Conservation (phyloP, 1,284 basidiomycete species). For the Pseudozyma sp. region DNA sequence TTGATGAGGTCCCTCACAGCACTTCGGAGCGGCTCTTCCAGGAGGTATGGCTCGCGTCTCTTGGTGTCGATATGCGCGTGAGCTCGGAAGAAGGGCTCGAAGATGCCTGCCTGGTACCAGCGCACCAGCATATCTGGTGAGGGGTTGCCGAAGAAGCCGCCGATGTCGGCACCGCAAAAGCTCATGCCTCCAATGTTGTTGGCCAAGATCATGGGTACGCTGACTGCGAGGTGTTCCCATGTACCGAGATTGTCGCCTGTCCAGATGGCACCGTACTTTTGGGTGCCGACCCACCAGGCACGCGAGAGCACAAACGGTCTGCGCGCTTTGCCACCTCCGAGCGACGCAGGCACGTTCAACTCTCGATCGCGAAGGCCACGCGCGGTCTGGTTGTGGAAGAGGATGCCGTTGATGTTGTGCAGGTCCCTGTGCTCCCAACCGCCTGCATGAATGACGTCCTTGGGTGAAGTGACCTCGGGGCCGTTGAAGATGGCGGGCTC, state of each 20-base stretch:
- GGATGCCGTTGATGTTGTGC: conserved; percentile 81
- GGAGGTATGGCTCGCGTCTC: conserved; percentile 92
- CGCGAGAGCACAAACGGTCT: conserved; percentile 92
- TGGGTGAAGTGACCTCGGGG: conserved; percentile 96
- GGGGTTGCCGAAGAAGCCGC: conserved; percentile 98
- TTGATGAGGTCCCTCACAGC: conserved; percentile 83
- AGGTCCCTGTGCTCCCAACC: conserved; percentile 98
- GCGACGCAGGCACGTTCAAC: conserved; percentile 74
- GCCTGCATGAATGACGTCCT: conserved; percentile 88
- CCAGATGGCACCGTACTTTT: conserved; percentile 97
- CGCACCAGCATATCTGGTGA: conserved; percentile 91
- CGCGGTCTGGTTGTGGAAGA: conserved; percentile 81
- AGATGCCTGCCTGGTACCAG: conserved; percentile 96
- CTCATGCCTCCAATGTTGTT: conserved; percentile 93
- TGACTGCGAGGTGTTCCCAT: conserved; percentile 96
- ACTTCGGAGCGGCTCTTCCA: conserved; percentile 86
- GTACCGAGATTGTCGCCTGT: conserved; percentile 97
- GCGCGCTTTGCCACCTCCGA: conserved; percentile 69
- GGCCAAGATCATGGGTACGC: conserved; percentile 91
- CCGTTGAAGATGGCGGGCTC: conserved; percentile 99
- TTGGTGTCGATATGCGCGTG: conserved; percentile 99
- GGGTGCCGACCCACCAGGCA: conserved; percentile 93
- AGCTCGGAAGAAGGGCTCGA: conserved; percentile 97
- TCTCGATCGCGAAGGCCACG: conserved; percentile 83
- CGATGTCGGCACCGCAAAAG: conserved; percentile 93